Evolutionary conservation across 2,329 filamentous ascomycete species (phyloP), one percentile per base, ranked within the genome.

Genomic region (Macrophomina tecta): DNA sequence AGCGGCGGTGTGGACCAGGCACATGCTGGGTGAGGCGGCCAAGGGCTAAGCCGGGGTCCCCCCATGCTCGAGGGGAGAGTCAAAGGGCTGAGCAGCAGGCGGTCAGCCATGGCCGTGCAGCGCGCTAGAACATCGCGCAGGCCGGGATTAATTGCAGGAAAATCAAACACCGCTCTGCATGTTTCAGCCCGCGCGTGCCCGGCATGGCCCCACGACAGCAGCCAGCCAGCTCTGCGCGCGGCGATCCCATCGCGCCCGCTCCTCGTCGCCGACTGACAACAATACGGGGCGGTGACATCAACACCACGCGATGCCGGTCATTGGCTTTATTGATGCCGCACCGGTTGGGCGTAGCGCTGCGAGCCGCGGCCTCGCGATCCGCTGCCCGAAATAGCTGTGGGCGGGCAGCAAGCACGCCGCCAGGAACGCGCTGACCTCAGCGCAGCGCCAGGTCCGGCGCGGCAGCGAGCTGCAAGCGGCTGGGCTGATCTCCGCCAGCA

Each of bases 121-220:
- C 38, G 51, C 51, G 53, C 64, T 66, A 72, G 77, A 69, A 76
- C 76, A 78, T 77, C 72, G 74, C 72, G 71, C 58, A 62, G 58
- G 58, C 58, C 45, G 45, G 58, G 45, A 62, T 62, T 62, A 62
- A 62, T 62, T 62, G 45, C 58, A 71, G 77, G 75, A 76, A 75
- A 70, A 69, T 75, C 72, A 61, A 52, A 66, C 60, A 73, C 70
- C 72, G 72, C 71, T 71, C 69, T 70, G 71, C 72, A 73, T 73
- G 77, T 78, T 79, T 79, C 77, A 79, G 74, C 73, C 72, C 69
- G 75, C 77, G 78, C 76, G 77, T 78, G 76, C 78, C 76, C 72
- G 73, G 71, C 69, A 70, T 72, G 69, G 68, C 71, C 72, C 72
- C 62, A 69, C 68, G 68, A 69, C 36, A 42, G 38, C 55, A 58